Conservation (phyloP, 164 flowering plant species). For the Amborella trichopoda region DNA sequence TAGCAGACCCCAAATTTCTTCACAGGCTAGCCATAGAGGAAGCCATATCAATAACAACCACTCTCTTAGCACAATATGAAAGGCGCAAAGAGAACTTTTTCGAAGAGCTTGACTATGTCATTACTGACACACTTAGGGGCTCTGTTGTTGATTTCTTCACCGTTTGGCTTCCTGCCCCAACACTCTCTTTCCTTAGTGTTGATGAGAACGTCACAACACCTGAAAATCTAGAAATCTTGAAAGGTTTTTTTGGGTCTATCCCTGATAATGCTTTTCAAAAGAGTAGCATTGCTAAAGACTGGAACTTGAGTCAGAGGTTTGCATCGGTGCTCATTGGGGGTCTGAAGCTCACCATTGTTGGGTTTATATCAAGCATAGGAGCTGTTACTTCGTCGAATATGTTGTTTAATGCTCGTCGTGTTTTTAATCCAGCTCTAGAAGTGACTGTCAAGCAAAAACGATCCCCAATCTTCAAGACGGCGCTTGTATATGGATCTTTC, state of each 20-base stretch:
- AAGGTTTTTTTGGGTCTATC: constrained; percentile 77
- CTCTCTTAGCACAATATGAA: constrained; percentile 85
- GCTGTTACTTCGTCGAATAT: constrained; percentile 77
- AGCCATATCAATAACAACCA: constrained; percentile 80
- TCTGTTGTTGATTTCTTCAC: constrained; percentile 86
- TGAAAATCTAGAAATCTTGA: constrained; percentile 42
- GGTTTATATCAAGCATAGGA: constrained; percentile 79
- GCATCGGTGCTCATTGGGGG: constrained; percentile 88
- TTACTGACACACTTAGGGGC: constrained; percentile 79
- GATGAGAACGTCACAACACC: constrained; percentile 35
- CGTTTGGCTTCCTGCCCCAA: constrained; percentile 99
- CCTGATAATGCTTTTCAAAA: constrained; percentile 99
- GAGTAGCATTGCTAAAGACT: constrained; percentile 66
- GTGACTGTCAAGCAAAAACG: constrained; percentile 32
- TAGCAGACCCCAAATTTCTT: constrained; percentile 94
- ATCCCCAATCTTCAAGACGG: constrained; percentile 82
- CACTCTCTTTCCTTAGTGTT: constrained; percentile 72
- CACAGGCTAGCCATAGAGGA: constrained; percentile 92
- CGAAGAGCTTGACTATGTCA: constrained; percentile 88
- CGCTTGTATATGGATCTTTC: constrained; percentile 57
- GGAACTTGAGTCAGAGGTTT: constrained; percentile 66
- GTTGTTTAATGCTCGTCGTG: constrained; percentile 36
- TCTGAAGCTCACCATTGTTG: constrained; percentile 73
- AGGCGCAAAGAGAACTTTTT: constrained; percentile 85
- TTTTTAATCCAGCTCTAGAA: constrained; percentile 39